Base-by-base conservation (phyloP, 805 yeast species). In the Cyberlindnera veronae region DNA sequence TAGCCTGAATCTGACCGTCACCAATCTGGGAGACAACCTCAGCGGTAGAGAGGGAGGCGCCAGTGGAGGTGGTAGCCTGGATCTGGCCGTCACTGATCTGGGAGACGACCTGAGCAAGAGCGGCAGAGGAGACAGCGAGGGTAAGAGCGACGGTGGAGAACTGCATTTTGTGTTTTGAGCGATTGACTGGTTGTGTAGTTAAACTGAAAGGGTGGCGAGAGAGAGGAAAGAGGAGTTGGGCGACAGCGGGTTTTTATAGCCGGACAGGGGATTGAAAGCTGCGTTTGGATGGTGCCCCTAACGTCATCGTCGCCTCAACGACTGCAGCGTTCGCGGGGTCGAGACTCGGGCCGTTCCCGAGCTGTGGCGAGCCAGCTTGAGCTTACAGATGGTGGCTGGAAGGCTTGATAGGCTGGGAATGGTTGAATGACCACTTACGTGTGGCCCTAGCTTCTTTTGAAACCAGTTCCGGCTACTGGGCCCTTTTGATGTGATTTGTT, bases 1-100 rank as follows among this genome's bases (percentile, higher is more conserved):
- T 61, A 40, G 69, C 69, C 54, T 67, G 82, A 54, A 77, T 67
- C 64, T 77, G 83, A 58, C 83, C 83, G 50, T 78, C 57, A 46
- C 53, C 45, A 34, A 49, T 47, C 53, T 41, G 44, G 39, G 74
- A 65, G 36, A 74, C 64, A 29, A 38, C 43, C 44, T 48, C 48
- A 19, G 48, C 46, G 29, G 42, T 31, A 28, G 61, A 51, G 15
- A 54, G 32, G 26, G 51, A 36, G 34, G 54, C 23, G 31, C 39
- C 28, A 29, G 45, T 40, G 32, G 46, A 40, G 28, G 45, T 27
- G 27, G 40, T 27, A 32, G 42, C 38, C 54, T 67, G 82, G 54
- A 77, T 67, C 64, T 77, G 83, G 57, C 83, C 83, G 50, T 78
- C 57, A 46, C 53, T 44, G 35, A 49, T 47, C 53, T 41, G 44